These are phyloP conservation scores for Periconia sp. DNA, from an alignment of 2,329 filamentous ascomycete species.

Conservation along the genomic window DNA sequence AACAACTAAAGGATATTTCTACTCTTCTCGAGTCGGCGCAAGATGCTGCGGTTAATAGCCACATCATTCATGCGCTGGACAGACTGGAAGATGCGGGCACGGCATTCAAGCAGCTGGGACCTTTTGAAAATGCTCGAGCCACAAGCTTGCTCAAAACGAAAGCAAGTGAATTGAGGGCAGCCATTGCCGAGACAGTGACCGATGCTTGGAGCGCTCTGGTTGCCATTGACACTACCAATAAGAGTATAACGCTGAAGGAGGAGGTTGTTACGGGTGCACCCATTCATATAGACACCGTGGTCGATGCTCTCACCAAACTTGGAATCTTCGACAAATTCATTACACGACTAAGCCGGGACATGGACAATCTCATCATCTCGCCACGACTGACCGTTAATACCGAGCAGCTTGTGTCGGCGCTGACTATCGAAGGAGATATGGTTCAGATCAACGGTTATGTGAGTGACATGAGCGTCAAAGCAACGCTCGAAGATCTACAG, in stretches of 20 bases:
- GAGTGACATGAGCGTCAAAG: conserved; percentile 31
- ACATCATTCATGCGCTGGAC: conserved; percentile 52
- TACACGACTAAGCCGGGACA: conserved; percentile 62
- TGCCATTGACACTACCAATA: conserved; percentile 58
- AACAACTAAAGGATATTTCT: conserved; percentile 55
- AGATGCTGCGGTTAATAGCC: conserved; percentile 46
- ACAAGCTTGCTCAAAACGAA: conserved; percentile 67
- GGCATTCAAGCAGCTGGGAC: conserved; percentile 61
- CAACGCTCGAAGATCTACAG: conserved; percentile 34
- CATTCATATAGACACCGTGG: conserved; percentile 36
- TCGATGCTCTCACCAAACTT: conserved; percentile 41
- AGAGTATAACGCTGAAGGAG: conserved; percentile 59
- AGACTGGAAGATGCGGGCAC: conserved; percentile 53
- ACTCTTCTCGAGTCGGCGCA: conserved; percentile 51
- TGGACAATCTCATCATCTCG: conserved; percentile 63
- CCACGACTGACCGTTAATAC: conserved; percentile 55
- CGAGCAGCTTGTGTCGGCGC: conserved; percentile 36
- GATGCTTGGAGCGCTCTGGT: conserved; percentile 73
- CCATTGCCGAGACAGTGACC: conserved; percentile 67
- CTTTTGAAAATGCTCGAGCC: conserved; percentile 63
- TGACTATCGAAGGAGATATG: conserved; percentile 38
- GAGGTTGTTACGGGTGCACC: conserved; percentile 42
- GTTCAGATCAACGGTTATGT: conserved; percentile 32
- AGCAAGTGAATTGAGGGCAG: conserved; percentile 65
- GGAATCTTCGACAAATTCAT: conserved; percentile 52